Evolutionary conservation across 2,329 filamentous ascomycete species (phyloP), one percentile per base, ranked within the genome.

Genomic region (Westerdykella aurantiaca): DNA sequence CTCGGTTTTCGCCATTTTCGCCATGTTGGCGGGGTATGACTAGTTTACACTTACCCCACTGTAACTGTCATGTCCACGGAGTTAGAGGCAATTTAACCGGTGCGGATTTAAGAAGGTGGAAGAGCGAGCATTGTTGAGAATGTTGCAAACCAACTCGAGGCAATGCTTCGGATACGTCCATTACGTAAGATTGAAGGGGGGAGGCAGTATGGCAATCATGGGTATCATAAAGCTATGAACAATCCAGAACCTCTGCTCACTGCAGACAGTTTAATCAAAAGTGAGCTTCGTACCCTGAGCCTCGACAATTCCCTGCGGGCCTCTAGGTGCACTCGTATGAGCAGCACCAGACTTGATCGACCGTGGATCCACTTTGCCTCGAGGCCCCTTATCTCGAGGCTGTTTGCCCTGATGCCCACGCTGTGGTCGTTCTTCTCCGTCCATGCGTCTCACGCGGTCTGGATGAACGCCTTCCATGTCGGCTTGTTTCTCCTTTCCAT

Each of bases 231-330:
- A 29, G 4, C 25, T 29, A 29, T 29, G 25, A 29, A 29, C 25
- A 7, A 18, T 18, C 33, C 10, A 35, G 13, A 35, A 35, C 33
- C 33, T 5, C 25, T 29, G 23, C 23, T 29, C 25, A 35, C 7
- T 35, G 33, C 33, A 14, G 25, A 35, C 10, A 9, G 3, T 35
- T 58, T 43, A 66, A 14, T 90, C 87, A 69, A 95, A 94, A 0
- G 81, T 87, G 45, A 80, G 81, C 74, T 93, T 95, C 69, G 83
- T 88, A 44, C 90, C 90, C 51, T 83, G 78, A 6, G 79, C 76
- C 67, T 86, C 82, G 17, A 93, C 86, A 63, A 93, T 88, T 6
- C 82, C 84, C 46, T 86, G 88, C 35, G 83, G 90, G 53, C 89
- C 77, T 58, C 86, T 79, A 43, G 75, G 75, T 29, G 80, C 64